Base-by-base conservation (phyloP, 306 rosid species). In the Vigna radiata region DNA sequence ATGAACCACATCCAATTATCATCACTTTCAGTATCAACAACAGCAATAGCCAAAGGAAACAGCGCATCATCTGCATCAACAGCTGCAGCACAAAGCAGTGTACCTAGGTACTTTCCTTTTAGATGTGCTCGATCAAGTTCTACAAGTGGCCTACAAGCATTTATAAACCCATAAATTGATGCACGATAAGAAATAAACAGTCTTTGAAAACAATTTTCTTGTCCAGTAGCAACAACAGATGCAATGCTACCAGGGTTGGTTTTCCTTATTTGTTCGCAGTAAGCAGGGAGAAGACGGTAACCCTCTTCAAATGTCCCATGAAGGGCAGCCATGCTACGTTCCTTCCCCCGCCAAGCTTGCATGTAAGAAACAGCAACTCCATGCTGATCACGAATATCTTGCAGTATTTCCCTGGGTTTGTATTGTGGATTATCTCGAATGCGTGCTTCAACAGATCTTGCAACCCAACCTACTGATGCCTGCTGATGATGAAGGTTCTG, bases 281-380 rank as follows among this genome's bases (percentile, higher is more conserved):
- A 95, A 52, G 89, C 89, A 66, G 98, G 97, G 87, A 95, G 97
- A 87, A 95, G 83, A 43, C 87, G 90, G 81, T 86, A 95, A 18
- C 98, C 98, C 82, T 95, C 98, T 87, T 95, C 98, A 85, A 83
- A 92, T 78, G 98, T 95, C 84, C 98, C 98, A 86, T 95, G 98
- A 83, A 95, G 98, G 5, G 98, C 95, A 66, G 98, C 97, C 98
- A 95, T 95, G 87, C 98, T 92, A 19, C 98, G 91, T 69, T 95
- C 98, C 89, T 95, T 95, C 73, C 98, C 98, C 49, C 98, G 96
- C 98, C 98, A 95, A 75, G 98, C 98, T 92, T 95, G 98, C 98
- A 95, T 95, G 86, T 95, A 95, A 67, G 98, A 92, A 77, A 95
- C 98, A 77, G 97, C 96, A 74, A 95, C 98, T 78, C 98, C 98